Conservation (phyloP, 2,329 filamentous ascomycete genomes). For the Stemphylium beticola region DNA sequence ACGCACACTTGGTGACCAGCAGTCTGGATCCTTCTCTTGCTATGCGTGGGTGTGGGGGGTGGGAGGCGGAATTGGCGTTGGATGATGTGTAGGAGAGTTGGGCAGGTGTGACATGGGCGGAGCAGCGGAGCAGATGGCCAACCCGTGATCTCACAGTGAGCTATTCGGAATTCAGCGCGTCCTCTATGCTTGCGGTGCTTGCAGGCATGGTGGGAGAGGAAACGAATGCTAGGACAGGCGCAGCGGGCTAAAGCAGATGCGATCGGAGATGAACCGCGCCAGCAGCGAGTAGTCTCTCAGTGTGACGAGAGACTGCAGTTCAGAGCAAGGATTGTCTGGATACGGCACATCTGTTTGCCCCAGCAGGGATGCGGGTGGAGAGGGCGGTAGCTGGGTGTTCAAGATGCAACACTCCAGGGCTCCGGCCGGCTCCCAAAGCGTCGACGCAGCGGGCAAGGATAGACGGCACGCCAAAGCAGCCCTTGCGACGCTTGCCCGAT, state of each 20-base stretch:
- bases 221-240: slow-evolving; percentile 26
- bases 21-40: slow-evolving; percentile 24
- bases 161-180: slow-evolving; percentile 30
- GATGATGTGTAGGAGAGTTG: slow-evolving; percentile 22
- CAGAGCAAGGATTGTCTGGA: slow-evolving; percentile 18
- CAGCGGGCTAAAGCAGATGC: slow-evolving; percentile 37
- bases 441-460: slow-evolving; percentile 25
- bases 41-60: slow-evolving; percentile 11
- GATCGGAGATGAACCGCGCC: slow-evolving; percentile 49
- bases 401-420: slow-evolving; percentile 17
- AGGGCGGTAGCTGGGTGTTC: slow-evolving; percentile 20
- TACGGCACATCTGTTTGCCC: slow-evolving; percentile 29
- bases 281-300: slow-evolving; percentile 34
- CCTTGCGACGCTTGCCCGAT: slow-evolving; percentile 31
- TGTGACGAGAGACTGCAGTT: slow-evolving; percentile 32
- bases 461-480: slow-evolving; percentile 26
- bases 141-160: slow-evolving; percentile 41
- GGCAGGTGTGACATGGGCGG: slow-evolving; percentile 34
- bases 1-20: slow-evolving; percentile 15
- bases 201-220: slow-evolving; percentile 36
- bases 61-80: slow-evolving; percentile 16
- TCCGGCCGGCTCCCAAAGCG: slow-evolving; percentile 20
- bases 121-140: slow-evolving; percentile 22
- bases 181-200: slow-evolving; percentile 24
- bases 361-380: slow-evolving; percentile 20